Evolutionary conservation across 2,329 filamentous ascomycete genomes (phyloP).

Genomic region (Bipolaris cookei): DNA sequence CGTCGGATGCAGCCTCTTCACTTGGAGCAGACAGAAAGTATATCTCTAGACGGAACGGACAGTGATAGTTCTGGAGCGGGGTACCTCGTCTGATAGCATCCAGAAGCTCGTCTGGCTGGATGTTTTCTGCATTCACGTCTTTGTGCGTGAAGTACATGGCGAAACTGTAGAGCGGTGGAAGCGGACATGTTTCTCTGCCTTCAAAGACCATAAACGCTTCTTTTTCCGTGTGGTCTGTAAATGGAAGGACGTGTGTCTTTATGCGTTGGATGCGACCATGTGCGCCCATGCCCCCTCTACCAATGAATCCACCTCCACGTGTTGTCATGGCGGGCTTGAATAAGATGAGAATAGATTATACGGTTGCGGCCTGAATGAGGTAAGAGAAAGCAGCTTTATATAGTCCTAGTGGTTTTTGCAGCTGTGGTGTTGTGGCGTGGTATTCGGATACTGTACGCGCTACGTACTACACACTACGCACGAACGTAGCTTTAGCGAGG

Average conservation of each 20-base stretch:
- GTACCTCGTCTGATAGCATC: neutral
- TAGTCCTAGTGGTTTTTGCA: neutral
- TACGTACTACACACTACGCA: too few relatives aligned
- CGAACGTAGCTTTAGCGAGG: neutral
- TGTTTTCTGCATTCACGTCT: conserved; percentile 12
- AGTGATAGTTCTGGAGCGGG: neutral
- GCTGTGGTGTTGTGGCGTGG: neutral
- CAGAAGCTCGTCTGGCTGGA: conserved; percentile 16
- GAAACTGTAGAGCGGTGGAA: conserved; percentile 20
- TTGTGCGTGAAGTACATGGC: conserved; percentile 21
- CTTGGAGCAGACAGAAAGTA: neutral
- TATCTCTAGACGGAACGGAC: neutral
- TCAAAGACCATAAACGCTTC: conserved; percentile 16
- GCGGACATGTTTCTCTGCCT: conserved; percentile 14
- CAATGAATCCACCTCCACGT: conserved; percentile 11
- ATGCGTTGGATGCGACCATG: conserved; percentile 15
- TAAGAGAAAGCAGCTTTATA: neutral
- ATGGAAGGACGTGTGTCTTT: conserved; percentile 19
- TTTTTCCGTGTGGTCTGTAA: conserved; percentile 15
- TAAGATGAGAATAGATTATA: neutral
- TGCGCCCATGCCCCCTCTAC: conserved; percentile 9
- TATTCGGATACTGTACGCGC: neutral
- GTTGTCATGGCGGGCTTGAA: conserved; percentile 11
- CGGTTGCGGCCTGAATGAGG: neutral
- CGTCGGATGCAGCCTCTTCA: neutral